Evolutionary conservation across 495 filamentous ascomycete genomes (phyloP), one percentile per base, ranked within the genome.

Genomic region (Penicillium crystallinum): DNA sequence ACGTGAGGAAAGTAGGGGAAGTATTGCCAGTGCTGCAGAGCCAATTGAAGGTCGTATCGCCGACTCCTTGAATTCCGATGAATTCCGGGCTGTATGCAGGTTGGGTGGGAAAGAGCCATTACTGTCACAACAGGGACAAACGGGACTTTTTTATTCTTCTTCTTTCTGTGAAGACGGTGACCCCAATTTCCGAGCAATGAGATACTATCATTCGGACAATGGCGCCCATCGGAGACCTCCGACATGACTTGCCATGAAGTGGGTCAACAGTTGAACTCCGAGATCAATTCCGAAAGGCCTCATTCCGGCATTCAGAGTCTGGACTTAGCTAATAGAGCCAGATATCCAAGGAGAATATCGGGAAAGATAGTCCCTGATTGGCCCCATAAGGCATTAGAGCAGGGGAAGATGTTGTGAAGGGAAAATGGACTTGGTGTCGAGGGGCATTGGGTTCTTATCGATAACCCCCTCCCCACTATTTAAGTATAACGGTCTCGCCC

Each of bases 191-290:
- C 23, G 12, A 2, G 34, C 43, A 46, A 35, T 35, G 21, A 23
- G 18, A 35, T 18, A 34, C 30, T 15, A 6, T 6, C 10, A 42
- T 23, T 49, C 57, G 52, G 54, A 41, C 43, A 29, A 38, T 18
- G 30, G 58, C 61, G 59, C 50, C 29, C 29, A 40, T 61, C 61
- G 64, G 64, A 64, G 64, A 62, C 39, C 61, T 67, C 61, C 61
- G 56, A 62, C 31, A 30, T 31, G 29, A n/a, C 5, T 22, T 29
- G 35, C 22, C 18, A 23, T 41, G 21, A 17, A 23, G n/a, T 49
- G 23, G 46, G 36, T 38, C 35, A 31, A 40, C 23, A 8, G 21
- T 11, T 23, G 12, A 49, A 49, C 29, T 37, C 46, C 33, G 46
- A 37, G 21, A 49, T 27, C 19, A 12, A 49, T 21, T 27, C 34